Conservation (phyloP, 352 stramenopile genomes). For the Pythium sp. region DNA sequence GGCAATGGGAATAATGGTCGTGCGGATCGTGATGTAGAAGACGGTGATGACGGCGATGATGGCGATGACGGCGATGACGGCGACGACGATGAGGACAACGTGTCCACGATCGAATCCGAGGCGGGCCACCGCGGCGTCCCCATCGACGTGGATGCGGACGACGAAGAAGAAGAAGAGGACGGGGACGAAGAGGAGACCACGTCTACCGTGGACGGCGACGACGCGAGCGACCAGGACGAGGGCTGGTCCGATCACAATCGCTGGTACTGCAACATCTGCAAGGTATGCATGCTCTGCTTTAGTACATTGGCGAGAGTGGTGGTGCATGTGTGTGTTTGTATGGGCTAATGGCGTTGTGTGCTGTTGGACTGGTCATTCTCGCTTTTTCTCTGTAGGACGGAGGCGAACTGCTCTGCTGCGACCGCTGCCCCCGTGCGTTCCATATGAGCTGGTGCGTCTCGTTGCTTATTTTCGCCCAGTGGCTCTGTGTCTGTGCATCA, state of each 20-base stretch:
- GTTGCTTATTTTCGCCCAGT: not conserved
- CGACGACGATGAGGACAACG: slow-evolving; percentile 26
- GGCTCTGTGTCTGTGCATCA: not conserved
- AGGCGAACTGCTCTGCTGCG: slow-evolving; percentile 89
- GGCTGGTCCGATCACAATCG: slow-evolving; percentile 85
- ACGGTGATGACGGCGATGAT: too few relatives aligned
- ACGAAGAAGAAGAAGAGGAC: slow-evolving; percentile 25
- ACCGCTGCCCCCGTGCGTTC: slow-evolving; percentile 91
- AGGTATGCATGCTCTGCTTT: slow-evolving; percentile 21
- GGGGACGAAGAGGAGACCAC: slow-evolving; percentile 21
- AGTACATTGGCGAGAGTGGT: not conserved
- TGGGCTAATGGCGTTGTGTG: not conserved
- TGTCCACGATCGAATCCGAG: slow-evolving; percentile 16
- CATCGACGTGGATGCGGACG: slow-evolving; percentile 30
- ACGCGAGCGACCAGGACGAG: slow-evolving; percentile 44
- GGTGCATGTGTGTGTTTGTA: not conserved
- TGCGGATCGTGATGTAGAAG: not conserved
- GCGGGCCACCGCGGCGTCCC: slow-evolving; percentile 13
- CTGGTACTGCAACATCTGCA: slow-evolving; percentile 91
- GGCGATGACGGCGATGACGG: slow-evolving; percentile 21
- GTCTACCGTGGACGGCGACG: slow-evolving; percentile 32
- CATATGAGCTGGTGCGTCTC: slow-evolving; percentile 81
- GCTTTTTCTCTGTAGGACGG: slow-evolving; percentile 31
- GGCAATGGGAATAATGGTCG: not conserved
- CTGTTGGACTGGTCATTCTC: not conserved